Evolutionary conservation across 257 asterid genomes (phyloP).

Genomic region (Solanum tacnaense): DNA sequence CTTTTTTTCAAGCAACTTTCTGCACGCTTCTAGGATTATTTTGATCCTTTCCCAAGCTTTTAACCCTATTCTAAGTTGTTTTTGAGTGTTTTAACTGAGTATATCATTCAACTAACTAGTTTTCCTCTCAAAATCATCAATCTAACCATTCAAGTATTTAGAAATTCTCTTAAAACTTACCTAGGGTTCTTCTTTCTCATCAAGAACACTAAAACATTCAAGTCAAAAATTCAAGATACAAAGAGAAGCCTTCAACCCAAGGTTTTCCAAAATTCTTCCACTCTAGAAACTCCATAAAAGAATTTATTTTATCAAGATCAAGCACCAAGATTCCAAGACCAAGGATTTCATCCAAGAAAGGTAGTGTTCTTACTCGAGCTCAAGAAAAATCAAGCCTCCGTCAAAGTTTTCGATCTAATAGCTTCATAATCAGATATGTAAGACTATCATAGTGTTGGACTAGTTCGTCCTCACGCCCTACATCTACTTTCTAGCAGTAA

Average conservation of each 20-base stretch:
- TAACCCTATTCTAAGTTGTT: neutral
- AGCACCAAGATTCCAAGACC: neutral
- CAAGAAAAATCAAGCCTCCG: neutral
- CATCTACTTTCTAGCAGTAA: neutral
- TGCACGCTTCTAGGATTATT: neutral
- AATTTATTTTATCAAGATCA: neutral
- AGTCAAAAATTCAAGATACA: neutral
- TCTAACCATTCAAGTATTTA: neutral
- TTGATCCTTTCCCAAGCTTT: neutral
- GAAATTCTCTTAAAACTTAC: neutral
- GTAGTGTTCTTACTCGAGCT: neutral
- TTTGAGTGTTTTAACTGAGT: neutral
- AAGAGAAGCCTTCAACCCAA: neutral
- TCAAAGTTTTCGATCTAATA: neutral
- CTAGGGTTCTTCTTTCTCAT: too few species aligned
- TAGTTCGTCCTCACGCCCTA: neutral
- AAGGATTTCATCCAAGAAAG: neutral
- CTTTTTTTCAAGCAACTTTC: neutral
- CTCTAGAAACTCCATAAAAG: neutral
- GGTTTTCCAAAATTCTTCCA: neutral
- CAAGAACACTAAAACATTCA: too few species aligned
- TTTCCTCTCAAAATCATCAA: too few species aligned
- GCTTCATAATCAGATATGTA: neutral
- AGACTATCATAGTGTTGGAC: neutral
- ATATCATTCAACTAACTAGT: too few species aligned